Conservation (phyloP, 495 filamentous ascomycete species). For the Penicillium lagena region DNA sequence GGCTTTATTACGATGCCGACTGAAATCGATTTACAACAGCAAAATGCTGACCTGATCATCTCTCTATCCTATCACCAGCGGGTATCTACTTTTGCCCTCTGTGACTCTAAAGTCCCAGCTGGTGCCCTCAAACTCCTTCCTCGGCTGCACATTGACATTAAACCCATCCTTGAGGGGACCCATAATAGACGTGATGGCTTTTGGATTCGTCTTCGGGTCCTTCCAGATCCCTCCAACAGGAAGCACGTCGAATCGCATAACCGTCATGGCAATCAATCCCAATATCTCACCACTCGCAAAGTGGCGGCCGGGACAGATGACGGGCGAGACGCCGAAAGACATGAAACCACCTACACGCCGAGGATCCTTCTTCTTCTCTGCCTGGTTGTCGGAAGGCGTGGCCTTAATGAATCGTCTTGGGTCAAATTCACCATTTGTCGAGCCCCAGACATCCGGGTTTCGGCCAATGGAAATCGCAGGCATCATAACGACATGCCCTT, state of each 20-base stretch:
- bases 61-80: conserved; percentile 16
- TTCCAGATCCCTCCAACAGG: conserved; percentile 14
- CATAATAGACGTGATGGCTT: conserved; percentile 13
- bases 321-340: conserved; percentile 35
- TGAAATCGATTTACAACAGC: too few relatives aligned
- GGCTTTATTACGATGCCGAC: too few relatives aligned
- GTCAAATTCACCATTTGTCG: conserved; percentile 17
- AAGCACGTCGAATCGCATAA: conserved; percentile 32
- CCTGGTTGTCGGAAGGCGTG: background rate
- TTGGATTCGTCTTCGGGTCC: conserved; percentile 10
- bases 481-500: conserved; percentile 16
- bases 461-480: conserved; percentile 14
- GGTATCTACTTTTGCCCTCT: conserved; percentile 18
- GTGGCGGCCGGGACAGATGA: conserved; percentile 41
- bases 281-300: conserved; percentile 40
- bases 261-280: conserved; percentile 25
- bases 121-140: conserved; percentile 15
- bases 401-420: conserved; percentile 22
- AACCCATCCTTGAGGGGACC: conserved; percentile 8
- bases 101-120: conserved; percentile 17
- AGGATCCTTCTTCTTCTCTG: conserved; percentile 2
- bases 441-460: conserved; percentile 20
- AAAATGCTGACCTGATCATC: background rate
- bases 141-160: conserved; percentile 7
- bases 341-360: conserved; percentile 23